Conservation (phyloP, 495 filamentous ascomycete genomes). For the Terfezia boudieri region DNA sequence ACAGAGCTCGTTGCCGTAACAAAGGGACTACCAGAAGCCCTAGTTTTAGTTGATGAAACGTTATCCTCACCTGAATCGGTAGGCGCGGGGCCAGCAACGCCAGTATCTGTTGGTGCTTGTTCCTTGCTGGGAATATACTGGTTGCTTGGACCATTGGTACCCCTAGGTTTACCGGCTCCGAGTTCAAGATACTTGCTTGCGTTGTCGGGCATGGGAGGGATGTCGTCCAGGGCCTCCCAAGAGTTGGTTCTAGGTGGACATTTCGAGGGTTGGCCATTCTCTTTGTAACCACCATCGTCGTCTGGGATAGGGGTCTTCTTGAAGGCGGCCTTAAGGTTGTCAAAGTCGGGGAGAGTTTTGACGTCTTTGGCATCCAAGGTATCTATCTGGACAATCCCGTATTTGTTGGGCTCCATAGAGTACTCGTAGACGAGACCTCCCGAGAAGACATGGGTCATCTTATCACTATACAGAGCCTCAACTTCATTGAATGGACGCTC, state of each 20-base stretch:
- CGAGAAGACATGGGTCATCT: slow-evolving; percentile 88
- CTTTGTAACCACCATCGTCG: slow-evolving; percentile 58
- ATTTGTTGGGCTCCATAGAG: slow-evolving; percentile 50
- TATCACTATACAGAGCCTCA: slow-evolving; percentile 46
- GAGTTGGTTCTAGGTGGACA: slow-evolving; percentile 48
- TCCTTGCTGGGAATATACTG: not conserved
- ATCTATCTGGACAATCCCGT: slow-evolving; percentile 48
- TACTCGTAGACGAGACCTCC: slow-evolving; percentile 95
- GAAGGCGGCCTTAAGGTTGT: slow-evolving; percentile 42
- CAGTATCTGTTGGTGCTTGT: not conserved
- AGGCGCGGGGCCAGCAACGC: not conserved
- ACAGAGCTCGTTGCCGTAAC: too few relatives aligned
- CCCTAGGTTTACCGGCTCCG: slow-evolving; percentile 8
- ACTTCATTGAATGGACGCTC: slow-evolving; percentile 69
- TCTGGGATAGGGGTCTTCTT: slow-evolving; percentile 36
- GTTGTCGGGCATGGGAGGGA: slow-evolving; percentile 52
- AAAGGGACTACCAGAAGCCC: too few relatives aligned
- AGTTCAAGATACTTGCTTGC: slow-evolving; percentile 23
- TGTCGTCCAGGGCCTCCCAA: slow-evolving; percentile 51
- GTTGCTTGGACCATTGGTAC: slow-evolving; percentile 1
- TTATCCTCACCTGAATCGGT: not conserved
- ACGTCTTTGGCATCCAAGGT: slow-evolving; percentile 21
- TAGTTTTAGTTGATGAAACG: too few relatives aligned
- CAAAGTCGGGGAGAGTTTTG: slow-evolving; percentile 39
- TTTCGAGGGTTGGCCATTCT: slow-evolving; percentile 34